phyloP scores from a whole-genome alignment of 441 rosid genomes.

The Populus hybrid region DNA sequence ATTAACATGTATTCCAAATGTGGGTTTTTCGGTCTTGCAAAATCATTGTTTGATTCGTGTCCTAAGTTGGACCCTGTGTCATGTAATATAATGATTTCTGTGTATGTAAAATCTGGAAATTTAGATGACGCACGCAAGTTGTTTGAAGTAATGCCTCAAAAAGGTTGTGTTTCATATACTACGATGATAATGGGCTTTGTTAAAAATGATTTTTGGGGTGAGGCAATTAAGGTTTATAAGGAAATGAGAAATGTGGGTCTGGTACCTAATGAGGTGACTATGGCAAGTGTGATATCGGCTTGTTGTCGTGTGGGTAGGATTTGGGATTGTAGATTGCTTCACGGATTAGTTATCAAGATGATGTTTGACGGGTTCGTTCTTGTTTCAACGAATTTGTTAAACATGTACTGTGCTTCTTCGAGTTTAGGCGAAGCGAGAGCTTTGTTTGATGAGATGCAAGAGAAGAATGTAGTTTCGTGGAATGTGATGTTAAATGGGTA shows the following conservation, averaged over 20 bases:
- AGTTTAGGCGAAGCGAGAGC: conserved; percentile 53
- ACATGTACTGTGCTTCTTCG: conserved; percentile 53
- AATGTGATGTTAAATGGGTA: conserved; percentile 87
- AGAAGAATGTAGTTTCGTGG: conserved; percentile 65
- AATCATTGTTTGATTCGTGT: conserved; percentile 37
- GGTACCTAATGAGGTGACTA: conserved; percentile 56
- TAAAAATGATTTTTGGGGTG: conserved; percentile 41
- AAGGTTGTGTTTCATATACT: conserved; percentile 63
- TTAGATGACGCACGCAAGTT: conserved; percentile 49
- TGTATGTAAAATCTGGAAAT: conserved; percentile 44
- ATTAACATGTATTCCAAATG: conserved; percentile 74
- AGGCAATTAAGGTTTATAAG: conserved; percentile 51
- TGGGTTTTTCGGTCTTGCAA: conserved; percentile 47
- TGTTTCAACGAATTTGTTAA: conserved; percentile 65
- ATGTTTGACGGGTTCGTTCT: conserved; percentile 41
- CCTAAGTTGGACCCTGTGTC: conserved; percentile 46
- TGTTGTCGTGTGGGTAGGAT: conserved; percentile 52
- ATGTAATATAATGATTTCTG: conserved; percentile 66
- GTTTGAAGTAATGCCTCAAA: conserved; percentile 65
- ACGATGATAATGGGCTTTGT: conserved; percentile 70
- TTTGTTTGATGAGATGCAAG: conserved; percentile 66
- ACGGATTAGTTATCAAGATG: conserved; percentile 53
- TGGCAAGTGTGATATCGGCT: conserved; percentile 57
- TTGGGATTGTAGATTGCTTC: conserved; percentile 58
- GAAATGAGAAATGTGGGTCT: conserved; percentile 54